These are phyloP conservation scores for Alisma plantagoaquatica DNA, from an alignment of 106 monocot genomes.

Conservation along the genomic window DNA sequence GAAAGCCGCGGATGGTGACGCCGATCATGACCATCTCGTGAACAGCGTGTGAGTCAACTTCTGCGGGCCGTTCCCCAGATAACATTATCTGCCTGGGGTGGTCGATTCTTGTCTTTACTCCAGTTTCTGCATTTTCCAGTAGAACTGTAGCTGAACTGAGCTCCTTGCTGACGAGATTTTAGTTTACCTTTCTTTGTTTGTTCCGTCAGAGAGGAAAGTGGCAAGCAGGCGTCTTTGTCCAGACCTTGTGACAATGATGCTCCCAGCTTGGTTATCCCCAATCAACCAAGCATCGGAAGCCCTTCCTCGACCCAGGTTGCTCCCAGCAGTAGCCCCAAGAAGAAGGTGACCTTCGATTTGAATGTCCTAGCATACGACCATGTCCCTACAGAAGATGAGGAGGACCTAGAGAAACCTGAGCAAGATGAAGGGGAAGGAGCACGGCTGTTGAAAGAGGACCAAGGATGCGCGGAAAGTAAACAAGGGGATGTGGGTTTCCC, in stretches of 20 bases:
- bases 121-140: too few species aligned
- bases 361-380: slow-evolving; percentile 51
- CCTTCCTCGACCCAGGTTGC: too few species aligned
- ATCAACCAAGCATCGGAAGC: slow-evolving; percentile 16
- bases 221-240: background rate
- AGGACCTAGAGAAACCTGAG: slow-evolving; percentile 10
- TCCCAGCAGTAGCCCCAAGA: slow-evolving; percentile 17
- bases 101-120: too few species aligned
- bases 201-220: too few species aligned
- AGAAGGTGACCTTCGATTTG: slow-evolving; percentile 79
- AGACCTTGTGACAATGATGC: background rate
- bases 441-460: too few species aligned
- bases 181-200: slow-evolving; percentile 1
- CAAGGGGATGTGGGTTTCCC: slow-evolving; percentile 21
- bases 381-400: background rate
- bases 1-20: too few species aligned
- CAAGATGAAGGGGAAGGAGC: background rate
- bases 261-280: slow-evolving; percentile 16
- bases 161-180: background rate
- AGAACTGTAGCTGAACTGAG: background rate
- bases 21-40: too few species aligned
- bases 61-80: too few species aligned
- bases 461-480: too few species aligned
- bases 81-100: too few species aligned
- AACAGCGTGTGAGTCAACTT: too few species aligned